Evolutionary conservation across 2,329 filamentous ascomycete genomes (phyloP).

Genomic region (Sphaerulina vaccinii): DNA sequence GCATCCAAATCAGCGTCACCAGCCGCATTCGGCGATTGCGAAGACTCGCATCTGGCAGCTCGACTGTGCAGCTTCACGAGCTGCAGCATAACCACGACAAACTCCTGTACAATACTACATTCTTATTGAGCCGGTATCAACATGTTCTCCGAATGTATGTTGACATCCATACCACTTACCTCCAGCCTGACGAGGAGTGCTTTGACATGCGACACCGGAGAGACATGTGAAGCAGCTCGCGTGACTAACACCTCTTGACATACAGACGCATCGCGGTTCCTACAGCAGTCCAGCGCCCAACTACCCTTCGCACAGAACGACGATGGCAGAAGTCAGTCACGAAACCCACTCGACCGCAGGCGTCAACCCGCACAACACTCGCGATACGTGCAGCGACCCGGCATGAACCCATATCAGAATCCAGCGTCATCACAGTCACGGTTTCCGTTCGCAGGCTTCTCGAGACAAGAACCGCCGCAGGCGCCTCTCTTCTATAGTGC

Average conservation of each 20-base stretch:
- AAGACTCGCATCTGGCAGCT: neutral
- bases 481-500: conserved; percentile 94
- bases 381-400: conserved; percentile 50
- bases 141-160: conserved; percentile 90
- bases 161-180: conserved; percentile 28
- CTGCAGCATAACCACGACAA: conserved; percentile 1
- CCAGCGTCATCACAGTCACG: conserved; percentile 67
- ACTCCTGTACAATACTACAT: neutral
- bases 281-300: conserved; percentile 93
- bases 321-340: conserved; percentile 41
- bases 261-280: conserved; percentile 90
- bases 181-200: conserved; percentile 30
- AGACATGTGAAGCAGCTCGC: conserved; percentile 32
- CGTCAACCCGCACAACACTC: conserved; percentile 41
- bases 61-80: neutral
- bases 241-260: conserved; percentile 43
- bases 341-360: conserved; percentile 50
- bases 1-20: neutral
- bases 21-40: conserved; percentile 1
- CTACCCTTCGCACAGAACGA: conserved; percentile 65
- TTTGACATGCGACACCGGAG: conserved; percentile 28
- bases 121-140: conserved; percentile 11
- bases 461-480: conserved; percentile 63
- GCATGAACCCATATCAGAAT: conserved; percentile 66
- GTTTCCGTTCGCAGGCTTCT: conserved; percentile 77